Evolutionary conservation across 345 rosid genomes (phyloP).

Genomic region (Passiflora organensis): DNA sequence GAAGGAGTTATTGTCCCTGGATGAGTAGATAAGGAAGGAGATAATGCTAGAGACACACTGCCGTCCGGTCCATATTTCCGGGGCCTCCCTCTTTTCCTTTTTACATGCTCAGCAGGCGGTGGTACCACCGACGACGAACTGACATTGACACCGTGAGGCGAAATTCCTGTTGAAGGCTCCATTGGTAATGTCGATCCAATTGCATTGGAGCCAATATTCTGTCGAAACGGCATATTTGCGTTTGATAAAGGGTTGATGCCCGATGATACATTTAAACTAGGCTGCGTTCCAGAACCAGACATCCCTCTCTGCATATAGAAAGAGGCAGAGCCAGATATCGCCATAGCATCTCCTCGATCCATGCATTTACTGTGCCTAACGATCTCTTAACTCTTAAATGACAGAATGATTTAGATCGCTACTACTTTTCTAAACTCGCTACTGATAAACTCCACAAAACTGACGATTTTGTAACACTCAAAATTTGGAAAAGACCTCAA

Average conservation of each 20-base stretch:
- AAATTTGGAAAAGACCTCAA: no score
- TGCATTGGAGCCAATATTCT: conserved; percentile 42
- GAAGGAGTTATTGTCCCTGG: conserved; percentile 46
- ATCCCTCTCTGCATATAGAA: conserved; percentile 80
- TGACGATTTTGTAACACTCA: conserved; percentile 22
- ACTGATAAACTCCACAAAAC: conserved; percentile 16
- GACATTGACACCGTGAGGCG: conserved; percentile 52
- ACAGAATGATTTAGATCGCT: conserved; percentile 5
- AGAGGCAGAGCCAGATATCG: conserved; percentile 67
- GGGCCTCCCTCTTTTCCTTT: conserved; percentile 88
- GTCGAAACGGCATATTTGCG: conserved; percentile 53
- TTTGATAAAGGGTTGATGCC: conserved; percentile 47
- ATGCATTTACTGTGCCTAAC: conserved; percentile 58
- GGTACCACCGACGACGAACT: conserved; percentile 39
- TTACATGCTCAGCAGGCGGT: conserved; percentile 44
- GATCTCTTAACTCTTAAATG: conserved; percentile 14
- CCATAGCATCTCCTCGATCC: conserved; percentile 92
- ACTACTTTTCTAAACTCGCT: no score
- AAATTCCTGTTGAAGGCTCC: conserved; percentile 49
- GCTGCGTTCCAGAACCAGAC: conserved; percentile 50
- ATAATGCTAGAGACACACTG: conserved; percentile 68
- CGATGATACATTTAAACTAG: conserved; percentile 56
- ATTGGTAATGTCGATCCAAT: conserved; percentile 44
- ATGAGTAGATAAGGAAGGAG: conserved; percentile 57
- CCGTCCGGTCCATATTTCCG: conserved; percentile 81